Evolutionary conservation across 768 basidiomycete species (phyloP), one percentile per base, ranked within the genome.

Genomic region (Neoboletus subvelutipes): DNA sequence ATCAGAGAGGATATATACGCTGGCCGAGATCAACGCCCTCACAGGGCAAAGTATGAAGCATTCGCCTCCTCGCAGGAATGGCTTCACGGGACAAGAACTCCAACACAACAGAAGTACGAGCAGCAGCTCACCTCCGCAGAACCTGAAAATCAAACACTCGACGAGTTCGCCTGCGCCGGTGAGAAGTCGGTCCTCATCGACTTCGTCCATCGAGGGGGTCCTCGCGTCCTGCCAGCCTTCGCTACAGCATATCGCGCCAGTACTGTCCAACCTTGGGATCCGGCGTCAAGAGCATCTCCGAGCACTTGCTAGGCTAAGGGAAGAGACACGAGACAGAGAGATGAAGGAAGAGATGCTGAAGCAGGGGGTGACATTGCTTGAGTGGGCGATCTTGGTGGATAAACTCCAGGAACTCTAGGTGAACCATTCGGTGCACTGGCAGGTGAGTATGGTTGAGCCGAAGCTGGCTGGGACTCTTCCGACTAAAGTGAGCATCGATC

Each of bases 321-420:
- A 86, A 53, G 84, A 82, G 57, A 89, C 84, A 22, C 72, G 88
- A 59, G 83, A 90, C 68, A 73, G 82, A 55, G 86, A 89, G 67
- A 77, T 90, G 46, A 86, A 79, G 70, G 85, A 87, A 62, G 85
- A 84, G 61, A 88, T 87, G 52, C 65, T 90, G 71, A 81, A 74
- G 65, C 75, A 80, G 63, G 88, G 88, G 1, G 75, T 90, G 50
- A 88, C 87, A 1, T 77, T 88, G 9, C 75, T 90, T 72, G 88
- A 90, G 63, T 90, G 88, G 88, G 88, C 88, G 22, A 86, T 90
- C 64, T 74, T 90, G 63, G 69, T 90, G 56, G 88, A 90, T 70
- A 82, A 75, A 64, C 67, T 88, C 59, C 81, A 80, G 59, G 73
- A 65, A 37, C 60, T 75, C 54, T 77, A 54, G 58, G 40, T 8